These are phyloP conservation scores for Cytospora schulzeri DNA, from an alignment of 2,329 filamentous ascomycete genomes.

Conservation along the genomic window DNA sequence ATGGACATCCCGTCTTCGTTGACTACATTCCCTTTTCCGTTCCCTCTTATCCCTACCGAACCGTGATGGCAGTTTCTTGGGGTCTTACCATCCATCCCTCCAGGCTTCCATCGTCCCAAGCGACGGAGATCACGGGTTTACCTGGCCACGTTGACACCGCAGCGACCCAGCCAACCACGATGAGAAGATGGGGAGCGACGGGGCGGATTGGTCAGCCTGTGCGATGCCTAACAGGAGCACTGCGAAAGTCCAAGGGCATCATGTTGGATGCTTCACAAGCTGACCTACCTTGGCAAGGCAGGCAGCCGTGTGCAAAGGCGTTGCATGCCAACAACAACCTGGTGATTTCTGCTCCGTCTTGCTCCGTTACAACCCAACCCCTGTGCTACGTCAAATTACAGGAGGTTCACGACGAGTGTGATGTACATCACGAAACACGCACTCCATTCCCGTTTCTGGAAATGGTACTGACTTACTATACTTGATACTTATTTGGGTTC, in stretches of 20 bases:
- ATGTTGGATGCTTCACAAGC: not conserved
- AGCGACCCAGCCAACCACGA: not conserved
- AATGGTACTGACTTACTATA: not conserved
- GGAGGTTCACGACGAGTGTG: not conserved
- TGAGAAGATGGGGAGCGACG: not conserved
- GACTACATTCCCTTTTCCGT: not conserved
- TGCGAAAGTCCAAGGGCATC: not conserved
- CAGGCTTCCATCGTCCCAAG: not conserved
- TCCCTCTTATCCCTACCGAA: not conserved
- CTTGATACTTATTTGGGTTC: no score
- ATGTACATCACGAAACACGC: not conserved
- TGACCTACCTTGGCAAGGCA: not conserved
- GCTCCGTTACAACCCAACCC: not conserved
- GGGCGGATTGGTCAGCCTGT: not conserved
- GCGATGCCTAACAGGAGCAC: not conserved
- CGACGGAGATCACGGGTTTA: not conserved
- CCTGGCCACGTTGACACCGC: not conserved
- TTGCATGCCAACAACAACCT: not conserved
- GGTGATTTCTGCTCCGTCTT: not conserved
- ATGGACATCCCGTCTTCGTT: constrained; percentile 8
- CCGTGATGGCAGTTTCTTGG: not conserved
- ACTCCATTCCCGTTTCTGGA: not conserved
- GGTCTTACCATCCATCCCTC: not conserved
- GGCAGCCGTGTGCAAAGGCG: not conserved
- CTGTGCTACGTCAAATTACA: not conserved